Base-by-base conservation (phyloP, 306 rosid genomes). In the Prunus fruticosa region DNA sequence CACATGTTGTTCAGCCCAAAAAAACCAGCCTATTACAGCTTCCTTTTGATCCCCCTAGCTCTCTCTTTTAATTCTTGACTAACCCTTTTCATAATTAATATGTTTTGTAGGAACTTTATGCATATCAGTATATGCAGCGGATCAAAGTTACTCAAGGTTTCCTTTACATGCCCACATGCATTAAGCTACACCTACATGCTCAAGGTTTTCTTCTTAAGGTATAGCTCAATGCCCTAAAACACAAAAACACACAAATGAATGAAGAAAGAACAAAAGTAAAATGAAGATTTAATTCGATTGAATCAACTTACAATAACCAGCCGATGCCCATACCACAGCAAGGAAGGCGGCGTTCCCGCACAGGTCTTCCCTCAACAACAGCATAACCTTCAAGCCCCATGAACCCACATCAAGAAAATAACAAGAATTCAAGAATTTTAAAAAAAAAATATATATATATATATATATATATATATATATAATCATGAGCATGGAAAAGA, bases 281-380 rank as follows among this genome's bases (percentile, higher is more conserved):
- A 57, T 25, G 20, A 62, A 58, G 63, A 53, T 30, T 23, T 52
- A 50, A 45, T 8, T 20, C 12, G 22, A 66, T 25, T 14, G 47
- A 34, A 72, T 15, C 15, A 80, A 89, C 98, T 89, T 75, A 93
- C 96, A 93, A 82, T 71, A 89, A 45, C 97, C 98, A 93, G 70
- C 96, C 97, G 14, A 83, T 50, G 46, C 98, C 96, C 68, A 89
- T 58, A 66, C 97, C 97, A 78, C 97, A 93, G 68, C 91, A 93
- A 51, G 89, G 86, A 76, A 89, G 96, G 63, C 88, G 90, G 11
- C 27, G 86, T 72, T 88, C 91, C 64, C 80, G 82, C 2, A 84
- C 12, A 8, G 93, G 89, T 53, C 82, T 82, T 76, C 88, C 92
- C 71, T 89, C 92, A 73, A 83, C 78, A 75, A 87, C 80, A 14